These are phyloP conservation scores for Xylaria sp. DNA, from an alignment of 2,329 filamentous ascomycete species.

Conservation along the genomic window DNA sequence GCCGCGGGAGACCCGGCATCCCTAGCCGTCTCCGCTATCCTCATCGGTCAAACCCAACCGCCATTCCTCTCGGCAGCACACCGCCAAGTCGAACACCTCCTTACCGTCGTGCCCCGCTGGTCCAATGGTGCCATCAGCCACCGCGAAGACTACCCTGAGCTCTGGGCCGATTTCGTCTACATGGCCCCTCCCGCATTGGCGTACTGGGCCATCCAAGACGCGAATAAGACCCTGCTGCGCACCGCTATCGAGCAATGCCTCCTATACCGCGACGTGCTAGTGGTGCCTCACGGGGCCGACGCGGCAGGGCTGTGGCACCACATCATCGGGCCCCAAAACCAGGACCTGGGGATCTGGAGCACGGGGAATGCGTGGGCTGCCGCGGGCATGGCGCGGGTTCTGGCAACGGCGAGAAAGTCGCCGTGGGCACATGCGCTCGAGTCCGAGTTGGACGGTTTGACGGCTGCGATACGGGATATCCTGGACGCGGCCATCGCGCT, in stretches of 20 bases:
- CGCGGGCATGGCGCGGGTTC: constrained; percentile 58
- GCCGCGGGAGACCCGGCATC: constrained; percentile 58
- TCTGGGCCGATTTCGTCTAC: constrained; percentile 62
- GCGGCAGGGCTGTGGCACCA: constrained; percentile 56
- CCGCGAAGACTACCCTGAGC: constrained; percentile 54
- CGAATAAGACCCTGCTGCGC: constrained; percentile 51
- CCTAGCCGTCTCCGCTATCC: constrained; percentile 57
- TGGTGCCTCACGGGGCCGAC: constrained; percentile 46
- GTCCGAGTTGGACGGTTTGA: constrained; percentile 51
- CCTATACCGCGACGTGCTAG: constrained; percentile 56
- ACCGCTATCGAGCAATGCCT: constrained; percentile 55
- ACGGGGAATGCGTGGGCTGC: constrained; percentile 62
- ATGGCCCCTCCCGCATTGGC: constrained; percentile 63
- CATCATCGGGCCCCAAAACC: constrained; percentile 53
- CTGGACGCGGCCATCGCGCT: constrained; percentile 50
- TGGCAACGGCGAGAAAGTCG: constrained; percentile 56
- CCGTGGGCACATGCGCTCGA: constrained; percentile 45
- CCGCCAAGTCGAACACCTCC: constrained; percentile 55
- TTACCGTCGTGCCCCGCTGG: constrained; percentile 55
- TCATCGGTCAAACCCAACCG: constrained; percentile 53
- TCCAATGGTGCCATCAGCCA: constrained; percentile 61
- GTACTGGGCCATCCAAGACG: constrained; percentile 56
- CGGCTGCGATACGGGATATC: constrained; percentile 46
- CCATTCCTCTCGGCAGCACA: constrained; percentile 53
- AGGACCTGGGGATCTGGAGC: constrained; percentile 57